Evolutionary conservation across 2,329 filamentous ascomycete species (phyloP).

Genomic region (Monilinia vaccinii-corymbosi): DNA sequence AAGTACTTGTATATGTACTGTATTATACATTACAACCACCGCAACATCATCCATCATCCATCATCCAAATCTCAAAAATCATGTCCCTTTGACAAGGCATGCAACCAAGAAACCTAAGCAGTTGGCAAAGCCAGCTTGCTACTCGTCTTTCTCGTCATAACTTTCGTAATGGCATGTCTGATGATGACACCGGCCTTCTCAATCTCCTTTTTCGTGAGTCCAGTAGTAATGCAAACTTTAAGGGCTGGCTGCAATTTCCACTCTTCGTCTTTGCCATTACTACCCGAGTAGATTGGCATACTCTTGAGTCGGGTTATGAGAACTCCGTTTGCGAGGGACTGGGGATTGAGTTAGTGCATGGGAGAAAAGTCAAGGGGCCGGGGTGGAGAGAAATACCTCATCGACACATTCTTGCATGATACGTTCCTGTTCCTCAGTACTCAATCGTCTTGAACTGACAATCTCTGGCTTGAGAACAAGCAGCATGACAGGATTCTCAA

Average conservation of each 20-base stretch:
- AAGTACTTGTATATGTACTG: no score
- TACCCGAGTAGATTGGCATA: slow-evolving; percentile 54
- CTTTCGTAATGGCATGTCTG: slow-evolving; percentile 86
- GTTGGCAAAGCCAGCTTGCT: slow-evolving; percentile 34
- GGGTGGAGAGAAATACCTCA: slow-evolving; percentile 42
- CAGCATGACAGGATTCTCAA: slow-evolving; percentile 81
- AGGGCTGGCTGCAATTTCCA: slow-evolving; percentile 71
- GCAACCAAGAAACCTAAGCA: slow-evolving; percentile 19
- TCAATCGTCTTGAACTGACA: slow-evolving; percentile 59
- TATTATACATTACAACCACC: no score
- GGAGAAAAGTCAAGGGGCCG: background rate
- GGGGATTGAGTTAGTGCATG: slow-evolving; percentile 11
- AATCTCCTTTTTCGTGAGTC: slow-evolving; percentile 84
- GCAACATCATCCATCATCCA: background rate
- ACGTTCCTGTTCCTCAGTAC: slow-evolving; percentile 68
- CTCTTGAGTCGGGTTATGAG: slow-evolving; percentile 81
- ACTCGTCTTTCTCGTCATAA: slow-evolving; percentile 60
- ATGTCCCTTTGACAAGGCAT: background rate
- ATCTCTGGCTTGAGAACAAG: slow-evolving; percentile 78
- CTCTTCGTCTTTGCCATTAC: slow-evolving; percentile 58
- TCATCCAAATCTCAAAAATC: background rate
- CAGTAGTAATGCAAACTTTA: slow-evolving; percentile 84
- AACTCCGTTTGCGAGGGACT: slow-evolving; percentile 81
- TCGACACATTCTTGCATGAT: slow-evolving; percentile 89
- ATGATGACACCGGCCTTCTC: slow-evolving; percentile 88